These are phyloP conservation scores for Colletotrichum lupini DNA, from an alignment of 2,329 filamentous ascomycete species.

Conservation along the genomic window DNA sequence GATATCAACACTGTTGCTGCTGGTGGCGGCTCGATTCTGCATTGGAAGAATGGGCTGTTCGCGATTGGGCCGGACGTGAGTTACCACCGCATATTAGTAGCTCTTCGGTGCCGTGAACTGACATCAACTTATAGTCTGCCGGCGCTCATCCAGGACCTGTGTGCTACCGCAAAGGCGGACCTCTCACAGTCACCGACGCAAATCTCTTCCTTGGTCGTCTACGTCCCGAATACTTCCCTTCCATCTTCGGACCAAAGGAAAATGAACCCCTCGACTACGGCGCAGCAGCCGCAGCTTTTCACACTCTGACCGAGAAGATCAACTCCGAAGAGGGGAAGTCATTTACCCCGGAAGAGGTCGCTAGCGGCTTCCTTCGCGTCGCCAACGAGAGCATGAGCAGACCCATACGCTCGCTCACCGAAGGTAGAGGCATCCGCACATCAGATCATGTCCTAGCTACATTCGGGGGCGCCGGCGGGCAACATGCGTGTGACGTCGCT, in stretches of 20 bases:
- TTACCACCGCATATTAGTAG: background rate
- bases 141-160: slow-evolving; percentile 63
- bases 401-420: slow-evolving; percentile 88
- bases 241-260: background rate
- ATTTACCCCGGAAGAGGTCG: slow-evolving; percentile 85
- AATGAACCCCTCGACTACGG: too few species aligned
- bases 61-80: background rate
- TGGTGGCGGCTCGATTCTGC: background rate
- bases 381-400: slow-evolving; percentile 92
- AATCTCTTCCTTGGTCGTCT: slow-evolving; percentile 83
- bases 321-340: slow-evolving; percentile 77
- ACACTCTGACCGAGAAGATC: slow-evolving; percentile 73
- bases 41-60: background rate
- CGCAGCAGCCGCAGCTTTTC: too few species aligned
- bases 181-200: slow-evolving; percentile 89
- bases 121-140: background rate
- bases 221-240: background rate
- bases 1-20: background rate
- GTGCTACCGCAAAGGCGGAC: slow-evolving; percentile 65
- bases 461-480: slow-evolving; percentile 73
- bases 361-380: slow-evolving; percentile 90
- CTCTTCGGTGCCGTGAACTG: background rate
- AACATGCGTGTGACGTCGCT: background rate
- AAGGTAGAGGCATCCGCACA: slow-evolving; percentile 91
- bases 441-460: slow-evolving; percentile 90